These are phyloP conservation scores for Calocybe cyanea DNA, from an alignment of 768 basidiomycete genomes.

Conservation along the genomic window DNA sequence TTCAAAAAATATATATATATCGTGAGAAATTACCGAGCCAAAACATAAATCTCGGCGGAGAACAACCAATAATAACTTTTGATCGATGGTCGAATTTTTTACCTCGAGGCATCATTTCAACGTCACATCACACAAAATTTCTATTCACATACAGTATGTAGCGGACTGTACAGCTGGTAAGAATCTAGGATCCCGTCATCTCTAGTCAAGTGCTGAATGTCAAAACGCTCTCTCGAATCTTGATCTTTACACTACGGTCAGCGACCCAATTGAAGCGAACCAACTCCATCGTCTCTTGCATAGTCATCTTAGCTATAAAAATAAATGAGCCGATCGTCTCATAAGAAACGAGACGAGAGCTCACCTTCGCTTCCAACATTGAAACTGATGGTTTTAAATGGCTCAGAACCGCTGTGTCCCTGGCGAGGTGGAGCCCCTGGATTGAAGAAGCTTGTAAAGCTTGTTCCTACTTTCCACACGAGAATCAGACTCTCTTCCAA, in stretches of 20 bases:
- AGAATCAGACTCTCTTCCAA: constrained; percentile 80
- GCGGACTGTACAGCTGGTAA: too few species aligned
- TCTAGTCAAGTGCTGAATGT: constrained; percentile 69
- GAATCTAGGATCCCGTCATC: not conserved
- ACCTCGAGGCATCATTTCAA: too few species aligned
- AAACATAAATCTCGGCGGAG: too few species aligned
- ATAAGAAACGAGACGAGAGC: constrained; percentile 17
- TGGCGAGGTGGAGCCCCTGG: constrained; percentile 91
- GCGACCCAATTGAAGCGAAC: constrained; percentile 83
- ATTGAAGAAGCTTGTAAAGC: constrained; percentile 85
- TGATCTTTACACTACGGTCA: constrained; percentile 78
- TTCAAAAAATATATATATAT: too few species aligned
- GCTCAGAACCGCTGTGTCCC: constrained; percentile 74
- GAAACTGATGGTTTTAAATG: constrained; percentile 86
- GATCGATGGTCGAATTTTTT: too few species aligned
- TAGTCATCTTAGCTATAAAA: constrained; percentile 33
- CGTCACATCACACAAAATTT: too few species aligned
- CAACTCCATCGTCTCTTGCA: constrained; percentile 62
- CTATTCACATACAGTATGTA: too few species aligned
- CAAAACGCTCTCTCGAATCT: constrained; percentile 75
- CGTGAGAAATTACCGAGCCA: too few species aligned
- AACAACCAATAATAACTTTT: too few species aligned
- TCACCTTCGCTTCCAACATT: constrained; percentile 81
- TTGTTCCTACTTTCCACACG: constrained; percentile 95
- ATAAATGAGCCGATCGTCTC: not conserved